Conservation (phyloP, 1,139 yeast species). For the Arxiozyma slooffiae region DNA sequence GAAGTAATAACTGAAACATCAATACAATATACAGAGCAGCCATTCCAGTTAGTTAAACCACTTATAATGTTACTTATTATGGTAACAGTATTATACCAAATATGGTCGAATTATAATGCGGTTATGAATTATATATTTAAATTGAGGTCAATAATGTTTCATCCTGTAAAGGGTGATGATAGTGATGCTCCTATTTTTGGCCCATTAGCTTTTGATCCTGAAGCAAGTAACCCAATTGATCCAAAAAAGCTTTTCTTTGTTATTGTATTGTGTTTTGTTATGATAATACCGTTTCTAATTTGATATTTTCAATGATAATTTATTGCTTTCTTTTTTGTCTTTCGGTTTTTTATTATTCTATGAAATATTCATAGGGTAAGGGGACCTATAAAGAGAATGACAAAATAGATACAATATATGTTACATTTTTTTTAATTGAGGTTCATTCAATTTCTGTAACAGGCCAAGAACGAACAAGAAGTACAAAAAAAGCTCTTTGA, state of each 20-base stretch:
- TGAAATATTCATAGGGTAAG: background rate
- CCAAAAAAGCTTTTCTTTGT: slow-evolving; percentile 13
- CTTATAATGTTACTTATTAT: background rate
- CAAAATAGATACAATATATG: background rate
- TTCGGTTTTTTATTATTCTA: background rate
- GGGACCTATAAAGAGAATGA: background rate
- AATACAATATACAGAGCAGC: background rate
- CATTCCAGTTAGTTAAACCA: background rate
- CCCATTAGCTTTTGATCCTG: slow-evolving; percentile 13
- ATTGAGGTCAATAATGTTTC: slow-evolving; percentile 1
- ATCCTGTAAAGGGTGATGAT: background rate
- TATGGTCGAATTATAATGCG: background rate
- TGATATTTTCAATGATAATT: background rate
- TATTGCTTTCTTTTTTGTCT: background rate
- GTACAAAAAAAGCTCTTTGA: background rate
- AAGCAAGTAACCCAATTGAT: slow-evolving; percentile 18
- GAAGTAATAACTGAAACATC: background rate
- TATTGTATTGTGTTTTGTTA: slow-evolving; percentile 9
- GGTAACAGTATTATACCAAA: background rate
- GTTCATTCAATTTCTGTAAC: background rate
- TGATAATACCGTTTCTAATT: slow-evolving; percentile 12
- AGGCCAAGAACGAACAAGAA: background rate
- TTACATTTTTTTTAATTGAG: background rate
- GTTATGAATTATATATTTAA: background rate
- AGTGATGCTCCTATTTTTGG: background rate